Evolutionary conservation across 768 basidiomycete genomes (phyloP), one percentile per base, ranked within the genome.

Genomic region (Lactifluus hygrophoroides): DNA sequence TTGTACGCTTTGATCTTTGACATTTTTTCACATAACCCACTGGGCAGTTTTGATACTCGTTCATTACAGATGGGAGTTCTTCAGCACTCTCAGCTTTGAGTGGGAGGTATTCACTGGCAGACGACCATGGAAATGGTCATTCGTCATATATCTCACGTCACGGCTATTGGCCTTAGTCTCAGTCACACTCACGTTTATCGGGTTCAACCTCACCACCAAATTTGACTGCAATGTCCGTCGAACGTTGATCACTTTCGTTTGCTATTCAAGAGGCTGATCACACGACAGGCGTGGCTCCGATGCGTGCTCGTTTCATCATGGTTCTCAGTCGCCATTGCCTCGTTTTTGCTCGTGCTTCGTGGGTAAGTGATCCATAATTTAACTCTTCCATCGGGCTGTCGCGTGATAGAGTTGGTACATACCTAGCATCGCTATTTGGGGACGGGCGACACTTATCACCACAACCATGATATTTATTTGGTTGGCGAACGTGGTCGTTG

Each of bases 51-150:
- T 7, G 51, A 25, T n/a, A 23, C 30, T 13, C 7, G 14, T 8
- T 30, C 16, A 14, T 21, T 19, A 43, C 10, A 43, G 19, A 14
- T 61, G 60, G 57, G 60, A 61, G 11, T 53, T 32, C 21, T n/a
- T 61, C 46, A 61, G 51, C 23, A 58, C 47, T 23, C 51, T 61
- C 13, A 46, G 38, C 40, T 61, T 61, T 17, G 57, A 57, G n/a
- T 61, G 56, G 60, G 55, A 61, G 32, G 32, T 61, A 51, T 59
- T 49, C 51, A 59, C 60, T 7, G 51, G 57, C 10, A 45, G 17
- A 25, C 45, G 60, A 35, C 60, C 37, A 23, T 58, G 56, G 40
- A 48, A 21, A 51, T 61, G 60, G 60, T 61, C 57, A 2, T 57
- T 61, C 38, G 14, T 49, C 10, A 42, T 38, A n/a, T 61, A 61